phyloP scores from a whole-genome alignment of 495 filamentous ascomycete genomes.

The Daldinia decipiens region DNA sequence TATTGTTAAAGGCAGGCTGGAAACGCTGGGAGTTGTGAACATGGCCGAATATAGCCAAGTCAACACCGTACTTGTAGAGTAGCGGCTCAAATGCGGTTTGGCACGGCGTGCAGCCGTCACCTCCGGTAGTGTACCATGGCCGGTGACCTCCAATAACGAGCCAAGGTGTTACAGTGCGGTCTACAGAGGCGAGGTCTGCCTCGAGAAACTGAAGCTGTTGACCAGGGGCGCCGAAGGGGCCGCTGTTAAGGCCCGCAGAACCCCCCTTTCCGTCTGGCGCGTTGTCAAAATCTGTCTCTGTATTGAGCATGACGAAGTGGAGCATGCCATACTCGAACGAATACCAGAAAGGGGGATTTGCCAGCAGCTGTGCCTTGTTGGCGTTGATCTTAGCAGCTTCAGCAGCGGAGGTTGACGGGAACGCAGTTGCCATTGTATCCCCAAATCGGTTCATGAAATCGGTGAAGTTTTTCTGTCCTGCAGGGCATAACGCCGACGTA shows the following conservation, averaged over 20 bases:
- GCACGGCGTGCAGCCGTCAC: conserved; percentile 61
- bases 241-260: conserved; percentile 58
- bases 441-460: conserved; percentile 67
- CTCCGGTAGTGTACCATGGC: conserved; percentile 66
- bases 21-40: conserved; percentile 66
- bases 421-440: conserved; percentile 60
- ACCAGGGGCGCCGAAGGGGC: conserved; percentile 59
- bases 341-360: conserved; percentile 72
- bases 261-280: conserved; percentile 59
- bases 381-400: conserved; percentile 57
- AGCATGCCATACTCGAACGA: conserved; percentile 71
- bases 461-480: conserved; percentile 70
- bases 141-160: conserved; percentile 68
- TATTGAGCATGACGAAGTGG: conserved; percentile 67
- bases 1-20: conserved; percentile 52
- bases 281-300: conserved; percentile 62
- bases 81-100: conserved; percentile 67
- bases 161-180: conserved; percentile 65
- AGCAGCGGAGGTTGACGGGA: conserved; percentile 57
- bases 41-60: conserved; percentile 70
- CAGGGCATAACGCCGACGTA: conserved; percentile 58
- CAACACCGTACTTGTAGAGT: conserved; percentile 68
- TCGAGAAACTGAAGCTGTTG: conserved; percentile 60
- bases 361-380: conserved; percentile 57
- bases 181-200: conserved; percentile 58